Percentiles rank a stretch among this genome's conserved stretches.
Conservation (phyloP, 2,329 filamentous ascomycete genomes). For the Bertia moriformis region DNA sequence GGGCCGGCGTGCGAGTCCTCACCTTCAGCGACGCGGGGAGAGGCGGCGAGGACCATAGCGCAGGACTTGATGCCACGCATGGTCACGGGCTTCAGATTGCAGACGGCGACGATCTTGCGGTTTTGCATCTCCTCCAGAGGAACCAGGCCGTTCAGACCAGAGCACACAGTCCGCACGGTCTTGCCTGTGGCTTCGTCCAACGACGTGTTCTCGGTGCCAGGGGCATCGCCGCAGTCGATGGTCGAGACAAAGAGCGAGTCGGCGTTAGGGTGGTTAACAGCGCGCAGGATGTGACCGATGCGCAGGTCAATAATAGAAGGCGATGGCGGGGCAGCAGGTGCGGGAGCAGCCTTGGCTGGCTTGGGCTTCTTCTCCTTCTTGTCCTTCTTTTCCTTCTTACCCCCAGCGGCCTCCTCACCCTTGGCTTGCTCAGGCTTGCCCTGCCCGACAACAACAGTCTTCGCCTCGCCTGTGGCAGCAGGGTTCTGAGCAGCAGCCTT, state of each 20-base stretch:
- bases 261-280: slow-evolving; percentile 86
- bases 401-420: slow-evolving; percentile 5
- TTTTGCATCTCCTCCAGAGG: slow-evolving; percentile 93
- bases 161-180: slow-evolving; percentile 88
- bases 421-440: slow-evolving; percentile 1
- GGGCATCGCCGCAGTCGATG: slow-evolving; percentile 80
- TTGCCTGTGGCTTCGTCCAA: slow-evolving; percentile 67
- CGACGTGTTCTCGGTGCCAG: slow-evolving; percentile 73
- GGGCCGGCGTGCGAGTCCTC: slow-evolving; percentile 74
- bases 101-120: slow-evolving; percentile 87
- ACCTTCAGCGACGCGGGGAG: slow-evolving; percentile 59
- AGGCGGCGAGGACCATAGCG: slow-evolving; percentile 73
- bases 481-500: slow-evolving; percentile 43
- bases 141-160: slow-evolving; percentile 81
- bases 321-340: slow-evolving; percentile 62
- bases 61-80: slow-evolving; percentile 75
- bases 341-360: slow-evolving; percentile 47
- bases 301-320: slow-evolving; percentile 84
- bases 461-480: background rate
- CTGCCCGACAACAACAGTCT: background rate
- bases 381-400: slow-evolving; percentile 58
- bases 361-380: slow-evolving; percentile 84
- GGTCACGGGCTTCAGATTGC: slow-evolving; percentile 97
- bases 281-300: slow-evolving; percentile 94
- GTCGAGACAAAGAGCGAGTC: slow-evolving; percentile 92